A percentile compares a stretch with the other conserved stretches of the same genome.
Conservation (phyloP, 306 rosid species). For the Spatholobus suberectus region DNA sequence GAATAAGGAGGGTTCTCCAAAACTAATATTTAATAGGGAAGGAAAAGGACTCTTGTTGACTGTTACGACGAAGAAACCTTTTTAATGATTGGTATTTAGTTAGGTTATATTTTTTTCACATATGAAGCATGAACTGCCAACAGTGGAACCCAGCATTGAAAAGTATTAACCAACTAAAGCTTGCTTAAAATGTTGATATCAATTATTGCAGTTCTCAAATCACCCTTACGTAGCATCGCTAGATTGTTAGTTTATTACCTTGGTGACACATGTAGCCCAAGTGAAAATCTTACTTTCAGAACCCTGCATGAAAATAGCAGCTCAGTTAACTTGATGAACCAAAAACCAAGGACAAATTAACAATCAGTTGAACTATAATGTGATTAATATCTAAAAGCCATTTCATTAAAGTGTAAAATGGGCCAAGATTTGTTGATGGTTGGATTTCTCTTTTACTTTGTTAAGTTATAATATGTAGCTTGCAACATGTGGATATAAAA, state of each 20-base stretch:
- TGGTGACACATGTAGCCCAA: constrained; percentile 34
- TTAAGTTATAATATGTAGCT: background rate
- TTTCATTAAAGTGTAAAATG: constrained; percentile 25
- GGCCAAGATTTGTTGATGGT: constrained; percentile 19
- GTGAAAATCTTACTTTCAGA: constrained; percentile 33
- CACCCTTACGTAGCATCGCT: background rate
- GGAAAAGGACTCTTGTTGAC: constrained; percentile 74
- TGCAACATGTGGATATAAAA: background rate
- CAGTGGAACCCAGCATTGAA: constrained; percentile 57
- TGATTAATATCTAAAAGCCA: background rate
- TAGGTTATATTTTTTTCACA: constrained; percentile 36
- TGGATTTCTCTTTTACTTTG: constrained; percentile 6
- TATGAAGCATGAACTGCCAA: constrained; percentile 38
- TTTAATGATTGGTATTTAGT: constrained; percentile 50
- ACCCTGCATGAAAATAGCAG: constrained; percentile 38
- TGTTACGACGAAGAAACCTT: constrained; percentile 47
- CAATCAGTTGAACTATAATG: background rate
- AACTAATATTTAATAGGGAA: constrained; percentile 39
- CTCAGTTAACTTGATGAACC: constrained; percentile 38
- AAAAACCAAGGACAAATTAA: constrained; percentile 18
- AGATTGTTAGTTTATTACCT: constrained; percentile 11
- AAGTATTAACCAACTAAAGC: constrained; percentile 54
- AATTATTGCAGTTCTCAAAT: constrained; percentile 38
- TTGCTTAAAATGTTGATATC: constrained; percentile 31
- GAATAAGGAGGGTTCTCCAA: constrained; percentile 40